A percentile compares a stretch with the other conserved stretches of the same genome.
These are phyloP conservation scores for Nepenthes alata DNA, from an alignment of 179 eudicot genomes.

Conservation along the genomic window DNA sequence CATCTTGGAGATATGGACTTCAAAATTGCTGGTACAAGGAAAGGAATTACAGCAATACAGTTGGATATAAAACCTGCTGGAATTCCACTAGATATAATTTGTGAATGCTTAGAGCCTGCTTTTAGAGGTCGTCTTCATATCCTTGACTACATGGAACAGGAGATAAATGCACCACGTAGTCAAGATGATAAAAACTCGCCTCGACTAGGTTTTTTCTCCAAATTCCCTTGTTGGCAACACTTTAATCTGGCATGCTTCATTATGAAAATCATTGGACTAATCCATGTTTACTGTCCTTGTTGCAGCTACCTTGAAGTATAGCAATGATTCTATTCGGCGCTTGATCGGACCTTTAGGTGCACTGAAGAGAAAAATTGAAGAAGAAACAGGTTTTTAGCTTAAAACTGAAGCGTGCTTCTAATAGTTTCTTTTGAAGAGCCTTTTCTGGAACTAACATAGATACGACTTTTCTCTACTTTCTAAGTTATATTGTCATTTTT, in stretches of 20 bases:
- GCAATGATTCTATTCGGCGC: constrained; percentile 76
- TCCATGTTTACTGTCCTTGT: background rate
- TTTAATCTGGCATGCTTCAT: background rate
- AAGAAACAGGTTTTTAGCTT: constrained; percentile 59
- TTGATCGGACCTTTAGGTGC: constrained; percentile 90
- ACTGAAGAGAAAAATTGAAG: constrained; percentile 75
- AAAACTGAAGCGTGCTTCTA: background rate
- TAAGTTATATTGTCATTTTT: no score
- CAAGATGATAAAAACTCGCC: constrained; percentile 64
- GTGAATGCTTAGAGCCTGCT: constrained; percentile 82
- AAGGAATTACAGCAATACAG: constrained; percentile 90
- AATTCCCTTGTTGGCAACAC: background rate
- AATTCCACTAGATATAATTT: constrained; percentile 83
- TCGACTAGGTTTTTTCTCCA: constrained; percentile 44
- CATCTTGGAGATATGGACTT: constrained; percentile 99
- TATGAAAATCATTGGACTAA: background rate
- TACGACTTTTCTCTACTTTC: no score
- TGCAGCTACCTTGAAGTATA: constrained; percentile 71
- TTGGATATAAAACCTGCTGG: constrained; percentile 98
- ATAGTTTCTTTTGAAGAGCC: no score
- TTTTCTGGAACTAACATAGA: no score
- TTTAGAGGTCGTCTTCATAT: constrained; percentile 76
- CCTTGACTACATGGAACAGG: constrained; percentile 79
- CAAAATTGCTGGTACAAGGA: constrained; percentile 88
- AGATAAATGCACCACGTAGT: constrained; percentile 57